Base-by-base conservation (phyloP, 306 rosid genomes). In the Casuarina equisetifolia region DNA sequence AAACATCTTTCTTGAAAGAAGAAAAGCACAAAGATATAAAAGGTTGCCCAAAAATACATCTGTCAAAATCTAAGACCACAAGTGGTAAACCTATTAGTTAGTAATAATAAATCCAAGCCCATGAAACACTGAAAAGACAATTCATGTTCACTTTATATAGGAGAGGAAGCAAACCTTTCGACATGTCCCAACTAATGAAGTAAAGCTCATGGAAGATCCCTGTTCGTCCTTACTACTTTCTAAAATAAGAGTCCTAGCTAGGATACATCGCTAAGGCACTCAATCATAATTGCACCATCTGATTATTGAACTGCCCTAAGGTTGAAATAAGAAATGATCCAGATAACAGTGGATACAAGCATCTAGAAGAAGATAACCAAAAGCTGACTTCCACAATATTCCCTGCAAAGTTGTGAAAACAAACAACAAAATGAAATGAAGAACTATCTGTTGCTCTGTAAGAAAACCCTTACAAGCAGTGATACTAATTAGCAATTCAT, bases 331-430 rank as follows among this genome's bases (percentile, higher is more conserved):
- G 32, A 74, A 84, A 75, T 63, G 32, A 4, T 43, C 52, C 55
- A 36, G 16, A 85, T 53, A 64, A 74, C 64, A 88, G 77, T 46
- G 87, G 91, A 85, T 92, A 91, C 97, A 92, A 67, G 90, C 91
- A 82, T 95, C 99, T 84, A 91, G 87, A 76, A 95, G 84, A 86
- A 95, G 90, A 85, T 83, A 95, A 82, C 80, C 80, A 69, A 86
- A 67, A 79, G 87, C 85, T 49, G 78, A 80, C 82, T 89, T 89
- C 97, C 93, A 89, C 74, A 84, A 73, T 39, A 92, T 77, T 73
- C 89, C 88, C 99, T 92, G 92, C 83, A 90, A 79, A 82, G 74
- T 84, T 15, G 70, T 61, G 39, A 58, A 62, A 68, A n/a, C 53
- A 80, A 38, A 10, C n/a, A 73, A 19, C 42, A 53, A 40, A 36